These are phyloP conservation scores for Fusarium sp. DNA, from an alignment of 2,329 filamentous ascomycete species.

Conservation along the genomic window DNA sequence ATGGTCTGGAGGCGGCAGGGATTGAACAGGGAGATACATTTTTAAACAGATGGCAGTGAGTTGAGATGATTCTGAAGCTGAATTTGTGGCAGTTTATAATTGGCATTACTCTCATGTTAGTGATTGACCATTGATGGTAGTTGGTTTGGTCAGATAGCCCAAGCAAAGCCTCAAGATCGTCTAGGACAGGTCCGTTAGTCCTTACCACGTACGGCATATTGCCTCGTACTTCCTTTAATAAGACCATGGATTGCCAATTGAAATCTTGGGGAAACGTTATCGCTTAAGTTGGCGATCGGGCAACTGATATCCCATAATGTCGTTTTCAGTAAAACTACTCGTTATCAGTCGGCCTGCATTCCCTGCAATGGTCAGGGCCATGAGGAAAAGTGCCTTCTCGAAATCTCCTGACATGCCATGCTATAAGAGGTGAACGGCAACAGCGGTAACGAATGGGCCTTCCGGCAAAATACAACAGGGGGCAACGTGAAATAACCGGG, in stretches of 20 bases:
- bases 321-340: constrained; percentile 8
- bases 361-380: neutral
- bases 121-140: neutral
- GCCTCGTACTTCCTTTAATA: neutral
- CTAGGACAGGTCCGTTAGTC: neutral
- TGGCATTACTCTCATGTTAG: neutral
- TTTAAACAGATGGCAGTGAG: constrained; percentile 47
- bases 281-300: neutral
- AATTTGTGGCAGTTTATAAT: neutral
- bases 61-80: neutral
- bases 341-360: neutral
- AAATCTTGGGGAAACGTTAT: constrained; percentile 4
- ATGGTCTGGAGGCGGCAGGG: constrained; percentile 44
- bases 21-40: constrained; percentile 46
- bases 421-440: constrained; percentile 24
- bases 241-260: neutral
- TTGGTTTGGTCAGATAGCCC: neutral
- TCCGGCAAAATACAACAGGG: constrained; percentile 17
- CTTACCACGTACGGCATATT: constrained; percentile 3
- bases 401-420: constrained; percentile 29
- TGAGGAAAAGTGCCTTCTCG: constrained; percentile 1
- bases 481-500: constrained; percentile 7
- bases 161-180: neutral
- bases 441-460: constrained; percentile 28
- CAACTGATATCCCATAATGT: neutral